Evolutionary conservation across 2,329 filamentous ascomycete species (phyloP).

Genomic region (Leptoxyphium fumago): DNA sequence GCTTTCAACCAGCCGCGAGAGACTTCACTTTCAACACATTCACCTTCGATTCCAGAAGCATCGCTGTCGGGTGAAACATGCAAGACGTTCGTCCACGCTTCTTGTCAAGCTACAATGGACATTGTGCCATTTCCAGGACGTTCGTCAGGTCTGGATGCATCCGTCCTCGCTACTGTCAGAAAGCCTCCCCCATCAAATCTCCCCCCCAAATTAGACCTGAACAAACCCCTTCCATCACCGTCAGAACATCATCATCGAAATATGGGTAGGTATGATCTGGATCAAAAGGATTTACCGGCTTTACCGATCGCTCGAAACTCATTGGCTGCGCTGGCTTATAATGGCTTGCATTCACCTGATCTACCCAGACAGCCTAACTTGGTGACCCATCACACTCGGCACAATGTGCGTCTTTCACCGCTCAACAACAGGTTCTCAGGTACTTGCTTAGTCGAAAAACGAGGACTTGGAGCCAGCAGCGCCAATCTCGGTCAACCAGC

Average conservation of each 20-base stretch:
- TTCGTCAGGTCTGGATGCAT: too few relatives aligned
- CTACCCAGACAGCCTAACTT: not conserved
- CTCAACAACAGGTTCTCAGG: too few relatives aligned
- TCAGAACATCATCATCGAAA: slow-evolving; percentile 3
- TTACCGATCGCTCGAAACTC: not conserved
- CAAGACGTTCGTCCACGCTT: too few relatives aligned
- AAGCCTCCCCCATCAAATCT: not conserved
- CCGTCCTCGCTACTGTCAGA: too few relatives aligned
- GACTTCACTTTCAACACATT: not conserved
- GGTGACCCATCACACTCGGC: too few relatives aligned
- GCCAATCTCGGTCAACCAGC: not conserved
- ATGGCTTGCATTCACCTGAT: not conserved
- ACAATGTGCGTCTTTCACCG: too few relatives aligned
- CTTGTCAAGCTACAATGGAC: too few relatives aligned
- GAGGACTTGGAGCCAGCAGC: too few relatives aligned
- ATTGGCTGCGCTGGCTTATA: not conserved
- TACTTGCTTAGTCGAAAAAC: too few relatives aligned
- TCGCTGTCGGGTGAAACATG: too few relatives aligned
- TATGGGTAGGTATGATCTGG: not conserved
- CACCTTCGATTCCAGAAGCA: not conserved
- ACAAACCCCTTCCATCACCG: slow-evolving; percentile 5
- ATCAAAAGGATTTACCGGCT: not conserved
- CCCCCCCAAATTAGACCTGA: not conserved
- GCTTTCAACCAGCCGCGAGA: not conserved
- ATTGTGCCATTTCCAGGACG: too few relatives aligned